phyloP scores from a whole-genome alignment of 352 stramenopile genomes.

The Phytophthora pseudosyringae region DNA sequence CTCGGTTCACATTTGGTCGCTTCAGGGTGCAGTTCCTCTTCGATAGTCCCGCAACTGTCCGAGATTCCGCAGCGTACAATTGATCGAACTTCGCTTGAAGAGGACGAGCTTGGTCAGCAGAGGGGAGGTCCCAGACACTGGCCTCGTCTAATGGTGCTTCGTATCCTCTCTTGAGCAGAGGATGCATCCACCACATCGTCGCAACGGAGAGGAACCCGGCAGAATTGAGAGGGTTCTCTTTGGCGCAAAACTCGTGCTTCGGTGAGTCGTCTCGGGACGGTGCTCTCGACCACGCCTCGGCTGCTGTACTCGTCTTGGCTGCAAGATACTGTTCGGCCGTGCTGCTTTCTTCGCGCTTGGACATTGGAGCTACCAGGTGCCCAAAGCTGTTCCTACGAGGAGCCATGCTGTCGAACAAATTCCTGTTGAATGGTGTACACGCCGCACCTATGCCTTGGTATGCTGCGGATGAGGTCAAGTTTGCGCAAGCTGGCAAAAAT shows the following conservation, averaged over 20 bases:
- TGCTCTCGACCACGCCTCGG: too few species aligned
- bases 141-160: constrained; percentile 40
- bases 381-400: too few species aligned
- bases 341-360: too few species aligned
- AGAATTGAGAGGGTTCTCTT: constrained; percentile 41
- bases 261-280: too few species aligned
- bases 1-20: constrained; percentile 42
- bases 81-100: constrained; percentile 29
- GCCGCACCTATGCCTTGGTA: too few species aligned
- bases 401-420: too few species aligned
- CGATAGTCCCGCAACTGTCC: neutral
- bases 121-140: constrained; percentile 50
- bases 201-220: constrained; percentile 50
- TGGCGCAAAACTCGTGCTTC: neutral
- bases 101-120: constrained; percentile 44
- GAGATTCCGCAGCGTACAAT: neutral
- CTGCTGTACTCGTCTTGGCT: too few species aligned
- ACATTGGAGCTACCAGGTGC: too few species aligned
- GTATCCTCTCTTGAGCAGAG: constrained; percentile 45
- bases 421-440: too few species aligned
- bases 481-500: too few species aligned
- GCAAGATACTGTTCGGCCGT: too few species aligned
- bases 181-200: constrained; percentile 64
- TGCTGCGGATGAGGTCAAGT: too few species aligned
- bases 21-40: constrained; percentile 11